Conservation (phyloP, 768 basidiomycete species). For the Rhizopogon sp. region DNA sequence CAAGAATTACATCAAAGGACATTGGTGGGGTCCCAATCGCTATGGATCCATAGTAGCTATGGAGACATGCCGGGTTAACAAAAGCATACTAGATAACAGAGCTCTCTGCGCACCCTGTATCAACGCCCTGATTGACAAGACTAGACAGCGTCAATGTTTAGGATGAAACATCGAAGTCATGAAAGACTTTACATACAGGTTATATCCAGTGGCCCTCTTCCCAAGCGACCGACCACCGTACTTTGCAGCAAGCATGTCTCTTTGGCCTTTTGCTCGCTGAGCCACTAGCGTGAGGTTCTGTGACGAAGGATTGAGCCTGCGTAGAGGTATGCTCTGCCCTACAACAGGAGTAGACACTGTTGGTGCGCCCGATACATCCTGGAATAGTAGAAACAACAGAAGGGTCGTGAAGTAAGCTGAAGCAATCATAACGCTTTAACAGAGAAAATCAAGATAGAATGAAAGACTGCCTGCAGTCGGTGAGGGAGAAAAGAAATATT, state of each 20-base stretch:
- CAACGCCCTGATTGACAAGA: constrained; percentile 53
- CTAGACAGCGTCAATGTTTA: constrained; percentile 24
- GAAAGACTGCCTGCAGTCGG: background rate
- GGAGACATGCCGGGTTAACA: background rate
- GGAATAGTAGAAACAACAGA: background rate
- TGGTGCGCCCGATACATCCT: background rate
- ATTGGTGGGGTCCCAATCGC: constrained; percentile 36
- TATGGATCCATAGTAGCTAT: constrained; percentile 23
- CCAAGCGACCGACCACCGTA: constrained; percentile 29
- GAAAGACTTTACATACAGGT: constrained; percentile 32
- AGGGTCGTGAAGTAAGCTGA: background rate
- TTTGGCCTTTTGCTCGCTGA: constrained; percentile 35
- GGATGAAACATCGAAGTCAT: background rate
- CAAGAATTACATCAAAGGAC: constrained; percentile 40
- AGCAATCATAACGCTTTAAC: background rate
- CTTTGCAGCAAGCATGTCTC: constrained; percentile 34
- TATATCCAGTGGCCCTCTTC: constrained; percentile 40
- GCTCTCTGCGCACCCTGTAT: constrained; percentile 43
- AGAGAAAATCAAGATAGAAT: background rate
- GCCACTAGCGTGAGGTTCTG: background rate
- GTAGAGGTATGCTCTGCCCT: background rate
- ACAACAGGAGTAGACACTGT: background rate
- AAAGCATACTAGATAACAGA: background rate
- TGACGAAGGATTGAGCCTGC: background rate
- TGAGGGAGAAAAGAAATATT: background rate